Base-by-base conservation (phyloP, 768 basidiomycete species). In the Clavaria fumosa region DNA sequence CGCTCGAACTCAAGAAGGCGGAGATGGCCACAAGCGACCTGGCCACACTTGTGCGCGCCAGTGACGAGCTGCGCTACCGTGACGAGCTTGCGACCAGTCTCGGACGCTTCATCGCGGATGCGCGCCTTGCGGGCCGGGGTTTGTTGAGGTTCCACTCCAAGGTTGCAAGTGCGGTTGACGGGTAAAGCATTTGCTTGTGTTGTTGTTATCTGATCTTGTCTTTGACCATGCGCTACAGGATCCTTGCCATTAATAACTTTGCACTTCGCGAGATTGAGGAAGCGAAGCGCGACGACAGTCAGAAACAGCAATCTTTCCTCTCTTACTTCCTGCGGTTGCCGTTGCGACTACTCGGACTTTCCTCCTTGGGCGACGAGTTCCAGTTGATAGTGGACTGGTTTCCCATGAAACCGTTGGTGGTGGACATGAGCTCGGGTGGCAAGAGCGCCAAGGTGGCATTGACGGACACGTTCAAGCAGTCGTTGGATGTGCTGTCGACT, bases 11-110 rank as follows among this genome's bases (percentile, higher is more conserved):
- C 39, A 55, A 65, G 45, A 64, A 63, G 49, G 64, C 70, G 18
- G 67, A 73, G 38, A 65, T 73, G 53, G 72, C 69, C 12, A 69
- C 65, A 5, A 55, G 45, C 34, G 70, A 74, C 41, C 60, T 74
- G 20, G 48, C 61, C n/a, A 54, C 61, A 12, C 53, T 71, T 19
- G 66, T 74, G 11, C 57, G 57, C 21, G 50, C 54, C 40, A 73
- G 70, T 45, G 56, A 61, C 10, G n/a, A n/a, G n/a, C 52, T 72
- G 39, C 58, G 49, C 40, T 62, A 59, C 24, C 58, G 50, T 30
- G 66, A 69, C 7, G 24, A 38, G 12, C 47, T 72, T 4, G 68
- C 65, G 12, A 53, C 61, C 14, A 44, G 54, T 21, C 53, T 72
- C 38, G 35, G 34, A 12, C 50, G 47, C 5, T 70, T 72, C 40